These are phyloP conservation scores for Strigomonas galati DNA, from an alignment of 208 protist genomes.

Conservation along the genomic window DNA sequence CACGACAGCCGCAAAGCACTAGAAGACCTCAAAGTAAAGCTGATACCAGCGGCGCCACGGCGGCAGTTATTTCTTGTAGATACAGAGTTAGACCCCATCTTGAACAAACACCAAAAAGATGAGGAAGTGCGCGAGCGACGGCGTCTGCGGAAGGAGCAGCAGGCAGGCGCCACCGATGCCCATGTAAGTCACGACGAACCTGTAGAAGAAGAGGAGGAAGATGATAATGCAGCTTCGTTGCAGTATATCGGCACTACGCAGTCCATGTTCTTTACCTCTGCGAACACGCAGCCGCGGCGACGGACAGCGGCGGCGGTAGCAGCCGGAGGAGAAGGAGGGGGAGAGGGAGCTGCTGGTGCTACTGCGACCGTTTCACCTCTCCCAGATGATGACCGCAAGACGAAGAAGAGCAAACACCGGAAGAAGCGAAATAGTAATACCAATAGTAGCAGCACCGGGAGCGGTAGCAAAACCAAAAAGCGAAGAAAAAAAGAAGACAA, in stretches of 20 bases:
- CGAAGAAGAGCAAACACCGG: neutral
- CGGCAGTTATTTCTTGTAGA: constrained; percentile 6
- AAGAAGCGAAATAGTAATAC: neutral
- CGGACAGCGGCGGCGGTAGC: neutral
- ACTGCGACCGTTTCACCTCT: neutral
- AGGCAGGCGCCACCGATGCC: neutral
- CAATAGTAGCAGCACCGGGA: neutral
- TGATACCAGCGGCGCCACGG: constrained; percentile 4
- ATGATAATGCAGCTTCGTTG: neutral
- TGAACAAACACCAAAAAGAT: neutral
- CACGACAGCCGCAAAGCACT: neutral
- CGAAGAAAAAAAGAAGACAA: constrained; percentile 7
- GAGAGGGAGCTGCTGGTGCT: neutral
- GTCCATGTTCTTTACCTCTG: neutral
- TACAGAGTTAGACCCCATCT: neutral
- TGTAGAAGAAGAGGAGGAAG: neutral
- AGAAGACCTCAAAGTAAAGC: neutral
- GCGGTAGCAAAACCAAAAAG: neutral
- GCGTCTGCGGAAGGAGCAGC: neutral
- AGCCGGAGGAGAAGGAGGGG: neutral
- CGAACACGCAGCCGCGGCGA: neutral
- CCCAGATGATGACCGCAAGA: neutral
- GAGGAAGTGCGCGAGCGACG: neutral
- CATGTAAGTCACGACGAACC: neutral
- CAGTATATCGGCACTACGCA: neutral